Evolutionary conservation across 139 green algal species (phyloP), one percentile per base, ranked within the genome.

Genomic region (Chlamydomonas schloesseri): DNA sequence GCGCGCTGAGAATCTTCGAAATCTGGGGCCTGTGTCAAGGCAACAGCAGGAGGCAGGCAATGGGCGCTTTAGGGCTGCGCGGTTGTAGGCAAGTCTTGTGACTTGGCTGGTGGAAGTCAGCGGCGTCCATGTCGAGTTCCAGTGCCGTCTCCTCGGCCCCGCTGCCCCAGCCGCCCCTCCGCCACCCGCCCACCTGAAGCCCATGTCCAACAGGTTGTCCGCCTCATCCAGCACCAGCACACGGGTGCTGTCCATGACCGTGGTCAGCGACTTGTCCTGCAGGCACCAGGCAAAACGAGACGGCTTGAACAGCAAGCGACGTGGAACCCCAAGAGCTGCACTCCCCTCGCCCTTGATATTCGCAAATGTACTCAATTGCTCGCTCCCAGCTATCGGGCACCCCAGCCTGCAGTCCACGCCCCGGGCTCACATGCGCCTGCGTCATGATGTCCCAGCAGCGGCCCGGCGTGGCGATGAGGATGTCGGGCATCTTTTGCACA

Each of bases 131-230:
- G n/a, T n/a, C n/a, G n/a, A n/a, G n/a, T n/a, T n/a, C n/a, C n/a
- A n/a, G n/a, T n/a, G n/a, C n/a, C n/a, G n/a, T n/a, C n/a, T 62
- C 20, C 55, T 24, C 21, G 55, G 8, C 55, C 4, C 55, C n/a
- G n/a, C 18, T 62, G 9, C 55, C 18, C 55, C 55, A 24, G 8
- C 55, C 55, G 55, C 20, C 2, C 69, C 69, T 26, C 42, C 72
- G 46, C 72, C 47, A 1, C 72, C 46, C 21, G 9, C 73, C 20
- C 73, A 83, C 82, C 60, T 76, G 69, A 95, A 95, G n/a, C 90
- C 90, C 97, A 99, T 98, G 95, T 99, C 97, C 89, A 99, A 97
- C 94, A 99, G 96, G 83, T 97, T 94, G 86, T 99, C 97, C 0
- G 97, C 97, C 91, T 99, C 97, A 87, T 99, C 97, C 82, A 99